A percentile compares a stretch with the other conserved stretches of the same genome.
Conservation (phyloP, 2,329 filamentous ascomycete genomes). For the Delphinella strobiligena region DNA sequence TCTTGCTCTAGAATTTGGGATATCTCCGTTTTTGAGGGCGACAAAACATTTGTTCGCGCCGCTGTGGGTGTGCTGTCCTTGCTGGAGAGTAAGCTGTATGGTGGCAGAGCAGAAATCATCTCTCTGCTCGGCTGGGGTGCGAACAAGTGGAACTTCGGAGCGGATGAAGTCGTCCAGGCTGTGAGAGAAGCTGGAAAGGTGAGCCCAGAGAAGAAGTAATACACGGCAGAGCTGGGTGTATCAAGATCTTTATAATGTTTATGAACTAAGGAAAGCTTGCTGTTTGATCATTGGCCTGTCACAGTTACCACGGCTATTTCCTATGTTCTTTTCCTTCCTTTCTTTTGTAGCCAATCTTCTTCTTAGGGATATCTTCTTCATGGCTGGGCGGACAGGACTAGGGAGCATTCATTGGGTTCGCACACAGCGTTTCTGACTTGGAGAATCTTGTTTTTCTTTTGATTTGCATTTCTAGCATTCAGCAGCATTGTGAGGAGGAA, state of each 20-base stretch:
- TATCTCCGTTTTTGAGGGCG: conserved; percentile 71
- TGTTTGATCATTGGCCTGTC: not conserved
- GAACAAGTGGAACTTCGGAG: conserved; percentile 22
- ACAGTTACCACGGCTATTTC: no score
- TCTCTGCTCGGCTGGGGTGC: conserved; percentile 30
- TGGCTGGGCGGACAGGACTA: no score
- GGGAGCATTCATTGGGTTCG: no score
- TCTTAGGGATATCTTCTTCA: no score
- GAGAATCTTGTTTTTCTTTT: no score
- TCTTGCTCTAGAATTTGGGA: conserved; percentile 67
- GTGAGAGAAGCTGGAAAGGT: conserved; percentile 26
- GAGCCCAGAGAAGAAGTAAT: conserved; percentile 16
- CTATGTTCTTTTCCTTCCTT: no score
- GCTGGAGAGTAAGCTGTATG: conserved; percentile 40
- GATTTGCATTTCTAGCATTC: no score
- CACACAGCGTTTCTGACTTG: no score
- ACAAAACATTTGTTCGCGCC: conserved; percentile 57
- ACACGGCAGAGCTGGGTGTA: no score
- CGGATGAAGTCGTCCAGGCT: conserved; percentile 27
- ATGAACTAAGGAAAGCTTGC: not conserved
- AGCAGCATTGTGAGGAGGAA: no score
- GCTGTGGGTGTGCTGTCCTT: conserved; percentile 52
- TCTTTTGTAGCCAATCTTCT: no score
- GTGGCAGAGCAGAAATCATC: conserved; percentile 30
- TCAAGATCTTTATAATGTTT: no score